phyloP scores from a whole-genome alignment of 345 rosid species.

The Combretum micranthum region DNA sequence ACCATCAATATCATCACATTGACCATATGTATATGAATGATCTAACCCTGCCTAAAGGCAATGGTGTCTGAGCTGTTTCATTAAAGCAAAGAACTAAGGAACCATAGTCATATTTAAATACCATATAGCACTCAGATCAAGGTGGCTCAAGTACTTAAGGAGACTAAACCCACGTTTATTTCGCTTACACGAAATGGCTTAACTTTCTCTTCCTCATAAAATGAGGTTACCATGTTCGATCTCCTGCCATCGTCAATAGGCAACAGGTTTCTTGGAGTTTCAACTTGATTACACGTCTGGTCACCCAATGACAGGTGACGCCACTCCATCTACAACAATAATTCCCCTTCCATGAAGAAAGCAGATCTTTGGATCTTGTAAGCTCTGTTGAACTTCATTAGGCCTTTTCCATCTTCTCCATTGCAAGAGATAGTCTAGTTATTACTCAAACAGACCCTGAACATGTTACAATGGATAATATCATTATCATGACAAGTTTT shows the following conservation, averaged over 20 bases:
- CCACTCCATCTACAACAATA: conserved; percentile 6
- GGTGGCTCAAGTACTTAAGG: conserved; percentile 1
- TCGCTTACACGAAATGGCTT: neutral
- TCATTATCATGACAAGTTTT: neutral
- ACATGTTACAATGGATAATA: neutral
- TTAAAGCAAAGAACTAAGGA: conserved; percentile 5
- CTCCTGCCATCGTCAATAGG: too few species aligned
- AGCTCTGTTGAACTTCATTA: neutral
- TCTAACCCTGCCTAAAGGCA: neutral
- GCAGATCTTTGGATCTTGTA: neutral
- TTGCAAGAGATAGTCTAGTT: conserved; percentile 5
- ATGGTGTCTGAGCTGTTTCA: conserved; percentile 7
- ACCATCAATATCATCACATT: too few species aligned
- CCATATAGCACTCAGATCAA: neutral
- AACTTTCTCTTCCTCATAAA: neutral
- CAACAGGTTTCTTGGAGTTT: neutral
- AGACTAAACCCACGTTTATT: neutral
- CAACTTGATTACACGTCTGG: neutral
- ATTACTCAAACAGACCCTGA: neutral
- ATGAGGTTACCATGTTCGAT: too few species aligned
- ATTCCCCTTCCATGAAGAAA: neutral
- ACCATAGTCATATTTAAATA: neutral
- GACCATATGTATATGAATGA: too few species aligned
- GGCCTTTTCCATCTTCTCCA: conserved; percentile 5
- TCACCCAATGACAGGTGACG: neutral